phyloP scores from a whole-genome alignment of 2,329 filamentous ascomycete species.

The Colletotrichum godetiae region DNA sequence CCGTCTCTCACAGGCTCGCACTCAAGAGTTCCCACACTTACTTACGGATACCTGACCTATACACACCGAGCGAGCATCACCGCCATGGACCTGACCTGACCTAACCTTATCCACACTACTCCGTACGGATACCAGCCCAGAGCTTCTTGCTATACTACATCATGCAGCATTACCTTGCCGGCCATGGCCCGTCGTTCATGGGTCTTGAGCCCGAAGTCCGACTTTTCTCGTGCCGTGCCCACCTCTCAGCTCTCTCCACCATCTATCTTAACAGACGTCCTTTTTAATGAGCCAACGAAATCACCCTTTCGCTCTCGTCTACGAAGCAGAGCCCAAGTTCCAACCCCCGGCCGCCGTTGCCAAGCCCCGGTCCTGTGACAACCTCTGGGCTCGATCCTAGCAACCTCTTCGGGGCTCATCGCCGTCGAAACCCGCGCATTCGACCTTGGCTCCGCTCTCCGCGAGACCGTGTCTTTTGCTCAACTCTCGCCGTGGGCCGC shows the following conservation, averaged over 20 bases:
- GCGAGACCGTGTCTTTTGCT: neutral
- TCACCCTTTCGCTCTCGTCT: constrained; percentile 4
- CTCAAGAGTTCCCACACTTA: neutral
- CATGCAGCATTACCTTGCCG: neutral
- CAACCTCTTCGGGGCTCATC: constrained; percentile 5
- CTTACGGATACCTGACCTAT: too few species aligned
- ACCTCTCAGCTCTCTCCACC: constrained; percentile 5
- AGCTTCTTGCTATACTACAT: neutral
- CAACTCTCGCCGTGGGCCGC: constrained; percentile 21
- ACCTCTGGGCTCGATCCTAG: neutral
- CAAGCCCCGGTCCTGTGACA: constrained; percentile 22
- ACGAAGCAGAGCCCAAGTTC: neutral
- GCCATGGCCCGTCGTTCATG: neutral
- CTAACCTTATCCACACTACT: neutral
- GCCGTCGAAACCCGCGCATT: constrained; percentile 10
- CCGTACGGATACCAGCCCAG: neutral
- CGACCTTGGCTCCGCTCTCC: constrained; percentile 7
- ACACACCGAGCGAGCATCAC: neutral
- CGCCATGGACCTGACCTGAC: neutral
- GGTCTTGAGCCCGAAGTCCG: constrained; percentile 6
- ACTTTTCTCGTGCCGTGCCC: neutral
- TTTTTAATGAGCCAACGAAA: constrained; percentile 3
- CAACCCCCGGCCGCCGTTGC: constrained; percentile 22
- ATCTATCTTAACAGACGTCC: neutral
- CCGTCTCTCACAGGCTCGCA: neutral